A percentile compares a stretch with the other conserved stretches of the same genome.
phyloP scores from a whole-genome alignment of 345 rosid species.

The Brassica cretica region DNA sequence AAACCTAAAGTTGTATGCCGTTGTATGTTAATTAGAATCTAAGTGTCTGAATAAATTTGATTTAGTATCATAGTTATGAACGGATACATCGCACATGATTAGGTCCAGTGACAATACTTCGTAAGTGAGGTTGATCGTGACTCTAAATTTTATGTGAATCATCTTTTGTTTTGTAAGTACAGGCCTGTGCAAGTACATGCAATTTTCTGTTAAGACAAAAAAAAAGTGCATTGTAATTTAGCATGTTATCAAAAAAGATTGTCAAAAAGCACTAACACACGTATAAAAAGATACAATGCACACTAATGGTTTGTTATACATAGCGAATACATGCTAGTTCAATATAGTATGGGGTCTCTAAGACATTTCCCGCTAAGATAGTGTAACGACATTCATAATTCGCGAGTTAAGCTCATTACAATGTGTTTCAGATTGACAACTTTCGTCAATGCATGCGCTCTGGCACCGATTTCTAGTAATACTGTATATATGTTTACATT shows the following conservation, averaged over 20 bases:
- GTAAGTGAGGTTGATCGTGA: not conserved
- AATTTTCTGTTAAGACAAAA: not conserved
- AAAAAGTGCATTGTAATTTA: not conserved
- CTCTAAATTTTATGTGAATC: not conserved
- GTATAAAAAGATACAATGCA: not conserved
- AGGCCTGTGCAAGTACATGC: not conserved
- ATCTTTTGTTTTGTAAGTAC: not conserved
- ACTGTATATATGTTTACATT: not conserved
- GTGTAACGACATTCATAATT: not conserved
- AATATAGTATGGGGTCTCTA: no score
- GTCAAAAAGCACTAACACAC: not conserved
- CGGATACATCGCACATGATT: not conserved
- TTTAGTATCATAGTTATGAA: not conserved
- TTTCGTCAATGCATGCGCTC: not conserved
- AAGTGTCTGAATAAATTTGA: constrained; percentile 6
- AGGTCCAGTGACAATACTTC: not conserved
- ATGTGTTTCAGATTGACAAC: not conserved
- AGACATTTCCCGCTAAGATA: no score
- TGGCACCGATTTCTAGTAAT: not conserved
- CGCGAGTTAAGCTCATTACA: not conserved
- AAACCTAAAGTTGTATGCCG: not conserved
- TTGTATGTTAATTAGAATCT: not conserved
- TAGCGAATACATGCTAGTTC: no score
- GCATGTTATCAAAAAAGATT: not conserved
- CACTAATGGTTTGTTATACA: not conserved